phyloP scores from a whole-genome alignment of 768 basidiomycete genomes.

The Termitomyces sp. region DNA sequence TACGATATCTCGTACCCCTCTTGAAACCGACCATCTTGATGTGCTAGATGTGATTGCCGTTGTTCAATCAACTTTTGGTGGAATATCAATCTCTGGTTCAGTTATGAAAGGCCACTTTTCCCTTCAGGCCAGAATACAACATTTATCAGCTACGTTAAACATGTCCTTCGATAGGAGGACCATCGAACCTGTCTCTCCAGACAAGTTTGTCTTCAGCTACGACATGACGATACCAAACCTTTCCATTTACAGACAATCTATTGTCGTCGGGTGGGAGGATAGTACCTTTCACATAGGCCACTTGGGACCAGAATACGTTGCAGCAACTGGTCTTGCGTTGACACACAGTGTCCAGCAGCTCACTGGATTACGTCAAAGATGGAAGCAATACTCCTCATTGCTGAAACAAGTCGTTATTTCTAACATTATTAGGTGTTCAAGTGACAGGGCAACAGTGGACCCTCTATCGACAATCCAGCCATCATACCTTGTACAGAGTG shows the following conservation, averaged over 20 bases:
- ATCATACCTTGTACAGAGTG: slow-evolving; percentile 78
- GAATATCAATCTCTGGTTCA: slow-evolving; percentile 20
- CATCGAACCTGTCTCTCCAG: slow-evolving; percentile 16
- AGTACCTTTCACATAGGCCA: slow-evolving; percentile 31
- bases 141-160: slow-evolving; percentile 21
- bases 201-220: slow-evolving; percentile 25
- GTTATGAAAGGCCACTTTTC: slow-evolving; percentile 13
- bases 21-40: slow-evolving; percentile 17
- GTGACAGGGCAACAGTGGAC: slow-evolving; percentile 53
- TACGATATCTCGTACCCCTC: slow-evolving; percentile 18
- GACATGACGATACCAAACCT: slow-evolving; percentile 9
- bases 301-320: slow-evolving; percentile 38
- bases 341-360: slow-evolving; percentile 22
- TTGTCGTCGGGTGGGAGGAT: slow-evolving; percentile 17
- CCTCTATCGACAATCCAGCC: slow-evolving; percentile 82
- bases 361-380: slow-evolving; percentile 20
- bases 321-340: slow-evolving; percentile 30
- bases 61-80: slow-evolving; percentile 18
- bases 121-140: slow-evolving; percentile 19
- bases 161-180: slow-evolving; percentile 31
- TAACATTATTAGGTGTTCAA: slow-evolving; percentile 49
- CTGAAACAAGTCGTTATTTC: slow-evolving; percentile 39
- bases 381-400: slow-evolving; percentile 24
- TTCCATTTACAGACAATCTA: slow-evolving; percentile 2
- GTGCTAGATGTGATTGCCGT: slow-evolving; percentile 30